These are phyloP conservation scores for Raphanus hybrid DNA, from an alignment of 441 rosid species.

Conservation along the genomic window DNA sequence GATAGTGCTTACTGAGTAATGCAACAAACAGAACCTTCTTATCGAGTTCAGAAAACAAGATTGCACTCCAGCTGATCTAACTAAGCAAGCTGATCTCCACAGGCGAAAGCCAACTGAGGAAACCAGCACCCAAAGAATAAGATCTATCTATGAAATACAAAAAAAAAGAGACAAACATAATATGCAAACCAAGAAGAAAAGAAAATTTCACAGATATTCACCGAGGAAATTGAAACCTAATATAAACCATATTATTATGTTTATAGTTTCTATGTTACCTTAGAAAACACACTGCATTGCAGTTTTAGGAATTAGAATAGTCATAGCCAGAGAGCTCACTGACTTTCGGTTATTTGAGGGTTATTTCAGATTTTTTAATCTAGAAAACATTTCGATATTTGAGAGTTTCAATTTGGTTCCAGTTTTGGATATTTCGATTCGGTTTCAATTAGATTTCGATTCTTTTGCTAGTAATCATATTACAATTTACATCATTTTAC, in stretches of 20 bases:
- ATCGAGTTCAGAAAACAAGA: conserved; percentile 8
- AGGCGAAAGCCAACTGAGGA: background rate
- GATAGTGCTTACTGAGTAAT: background rate
- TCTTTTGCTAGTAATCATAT: too few relatives aligned
- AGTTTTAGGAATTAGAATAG: too few relatives aligned
- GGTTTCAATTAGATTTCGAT: too few relatives aligned
- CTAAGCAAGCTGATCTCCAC: background rate
- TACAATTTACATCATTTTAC: too few relatives aligned
- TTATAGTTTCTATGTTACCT: conserved; percentile 4
- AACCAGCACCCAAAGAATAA: conserved; percentile 5
- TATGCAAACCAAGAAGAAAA: conserved; percentile 8
- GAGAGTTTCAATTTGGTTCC: too few relatives aligned
- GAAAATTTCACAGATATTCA: background rate
- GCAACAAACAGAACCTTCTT: conserved; percentile 8
- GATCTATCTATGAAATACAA: background rate
- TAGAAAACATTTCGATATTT: too few relatives aligned
- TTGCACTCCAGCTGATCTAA: conserved; percentile 7
- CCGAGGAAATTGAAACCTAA: conserved; percentile 9
- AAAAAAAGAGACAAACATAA: conserved; percentile 4
- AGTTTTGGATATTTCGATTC: too few relatives aligned
- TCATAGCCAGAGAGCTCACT: too few relatives aligned
- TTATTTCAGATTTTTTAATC: too few relatives aligned
- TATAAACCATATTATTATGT: conserved; percentile 18
- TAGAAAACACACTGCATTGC: background rate
- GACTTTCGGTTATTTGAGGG: too few relatives aligned